Base-by-base conservation (phyloP, 1,284 basidiomycete genomes). In the Pseudomicrostroma phylloplanum region DNA sequence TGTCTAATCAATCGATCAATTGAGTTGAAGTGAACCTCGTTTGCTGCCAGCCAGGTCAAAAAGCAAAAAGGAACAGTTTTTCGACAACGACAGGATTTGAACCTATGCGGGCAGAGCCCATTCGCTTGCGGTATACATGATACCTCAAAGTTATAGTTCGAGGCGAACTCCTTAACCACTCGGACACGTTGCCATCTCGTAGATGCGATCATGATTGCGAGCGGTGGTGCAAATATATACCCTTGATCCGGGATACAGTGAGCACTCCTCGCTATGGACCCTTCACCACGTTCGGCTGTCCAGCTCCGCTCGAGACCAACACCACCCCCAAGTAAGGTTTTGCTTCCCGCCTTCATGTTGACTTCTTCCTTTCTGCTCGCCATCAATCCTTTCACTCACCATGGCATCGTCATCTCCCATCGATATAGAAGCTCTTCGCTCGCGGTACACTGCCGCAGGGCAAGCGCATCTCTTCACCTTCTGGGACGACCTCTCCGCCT, bases 401-500 rank as follows among this genome's bases (percentile, higher is more conserved):
- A 30, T 49, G 23, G 17, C 59, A 46, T 48, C 48, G 77, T 25
- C 30, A 56, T 13, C 23, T 48, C 19, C 23, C 39, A 48, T 53
- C 58, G 58, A 62, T 59, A n/a, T 57, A 19, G 21, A 23, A 13
- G 66, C 56, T 12, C 61, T 71, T 19, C 59, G 59, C 13, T 41
- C 43, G 19, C 55, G 56, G 49, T 77, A 75, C 64, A 83, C 88
- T 66, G 83, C 85, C 59, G 92, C 92, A 43, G 88, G 86, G 61
- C 94, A 98, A 83, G 86, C 81, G 62, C 93, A 98, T 78, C 85
- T 97, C 75, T 86, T 97, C 80, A 83, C 86, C 42, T 96, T 93
- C 83, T 96, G 88, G 88, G 83, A 87, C 66, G 81, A 83, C 58
- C 87, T 97, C 65, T 82, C 86, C 54, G 81, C 85, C 7, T 62